Evolutionary conservation across 2,329 filamentous ascomycete species (phyloP).

Genomic region (Acephala macrosclerotiorum): DNA sequence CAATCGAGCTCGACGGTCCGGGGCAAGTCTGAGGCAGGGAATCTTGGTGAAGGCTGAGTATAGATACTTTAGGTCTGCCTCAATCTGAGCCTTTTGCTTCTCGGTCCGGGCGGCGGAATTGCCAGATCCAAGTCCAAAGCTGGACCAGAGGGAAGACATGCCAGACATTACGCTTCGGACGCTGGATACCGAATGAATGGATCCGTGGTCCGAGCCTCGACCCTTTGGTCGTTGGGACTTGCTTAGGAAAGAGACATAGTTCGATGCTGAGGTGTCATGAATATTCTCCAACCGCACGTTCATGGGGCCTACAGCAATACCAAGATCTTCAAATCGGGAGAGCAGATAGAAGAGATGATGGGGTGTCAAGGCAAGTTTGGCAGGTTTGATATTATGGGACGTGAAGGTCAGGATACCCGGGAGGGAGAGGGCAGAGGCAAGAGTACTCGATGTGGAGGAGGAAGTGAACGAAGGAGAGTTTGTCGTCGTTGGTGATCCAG

Average conservation of each 20-base stretch:
- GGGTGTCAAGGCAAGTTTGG: constrained; percentile 89
- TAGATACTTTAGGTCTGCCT: constrained; percentile 91
- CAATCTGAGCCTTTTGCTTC: constrained; percentile 84
- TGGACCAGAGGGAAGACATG: constrained; percentile 93
- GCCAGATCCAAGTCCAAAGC: constrained; percentile 81
- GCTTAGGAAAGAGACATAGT: constrained; percentile 95
- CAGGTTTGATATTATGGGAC: constrained; percentile 85
- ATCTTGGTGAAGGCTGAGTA: constrained; percentile 99
- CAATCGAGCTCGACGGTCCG: constrained; percentile 90
- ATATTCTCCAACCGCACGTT: constrained; percentile 95
- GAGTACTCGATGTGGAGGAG: constrained; percentile 74
- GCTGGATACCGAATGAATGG: constrained; percentile 94
- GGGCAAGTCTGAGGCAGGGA: constrained; percentile 85
- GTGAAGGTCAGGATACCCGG: constrained; percentile 80
- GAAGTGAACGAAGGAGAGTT: constrained; percentile 65
- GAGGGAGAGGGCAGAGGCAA: constrained; percentile 87
- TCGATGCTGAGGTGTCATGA: constrained; percentile 83
- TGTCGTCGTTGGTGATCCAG: constrained; percentile 54
- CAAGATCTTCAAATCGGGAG: constrained; percentile 92
- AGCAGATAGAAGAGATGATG: constrained; percentile 97
- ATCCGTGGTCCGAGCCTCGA: constrained; percentile 82
- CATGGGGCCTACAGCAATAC: constrained; percentile 92
- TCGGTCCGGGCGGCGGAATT: constrained; percentile 84
- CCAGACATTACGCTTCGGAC: constrained; percentile 97
- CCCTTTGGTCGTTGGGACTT: constrained; percentile 83